Base-by-base conservation (phyloP, 192 early-diverging fungal species). In the Backusella luteola region DNA sequence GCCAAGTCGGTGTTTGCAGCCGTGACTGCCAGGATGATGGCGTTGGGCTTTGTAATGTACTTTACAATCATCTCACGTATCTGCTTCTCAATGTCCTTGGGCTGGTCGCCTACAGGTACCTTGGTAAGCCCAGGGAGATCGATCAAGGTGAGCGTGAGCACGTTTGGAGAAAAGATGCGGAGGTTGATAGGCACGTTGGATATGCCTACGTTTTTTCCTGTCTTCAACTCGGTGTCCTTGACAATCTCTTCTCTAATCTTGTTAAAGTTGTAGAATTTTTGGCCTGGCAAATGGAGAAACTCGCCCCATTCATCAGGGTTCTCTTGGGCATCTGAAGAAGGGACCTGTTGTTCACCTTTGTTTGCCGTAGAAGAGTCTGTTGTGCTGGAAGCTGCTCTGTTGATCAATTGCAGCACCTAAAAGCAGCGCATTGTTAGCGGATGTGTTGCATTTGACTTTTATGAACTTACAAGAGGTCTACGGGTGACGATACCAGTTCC, bases 111-210 rank as follows among this genome's bases (percentile, higher is more conserved):
- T 67, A 99, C 95, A 39, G 98, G 98, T 21, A 99, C 92, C 87
- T 98, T 99, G 38, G 98, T 99, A 79, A 99, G 83, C 21, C 98
- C 98, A 26, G 98, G 98, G 81, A 99, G 87, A 80, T 99, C 98
- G 52, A 99, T 94, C 77, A 99, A 84, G 5, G 98, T 99, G 38
- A 99, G 88, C 0, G 97, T 99, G 66, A 99, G 85, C 19, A 99
- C 98, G 70, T 99, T 94, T 68, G 98, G 97, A 56, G 98, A 99
- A 86, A 92, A 99, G 73, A 99, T 91, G 41, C 97, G 93, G 49
- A 99, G 88, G 79, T 98, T 99, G 87, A 99, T 99, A 21, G 98
- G 97, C 26, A 94, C 84, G 12, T 96, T 90, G 19, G 96, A 98
- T 39, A 99, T 94, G 32, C 96, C 93, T 41, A 90, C 82, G 78